phyloP scores from a whole-genome alignment of 176 grass and related monocot species.

The Juncus inflexus region DNA sequence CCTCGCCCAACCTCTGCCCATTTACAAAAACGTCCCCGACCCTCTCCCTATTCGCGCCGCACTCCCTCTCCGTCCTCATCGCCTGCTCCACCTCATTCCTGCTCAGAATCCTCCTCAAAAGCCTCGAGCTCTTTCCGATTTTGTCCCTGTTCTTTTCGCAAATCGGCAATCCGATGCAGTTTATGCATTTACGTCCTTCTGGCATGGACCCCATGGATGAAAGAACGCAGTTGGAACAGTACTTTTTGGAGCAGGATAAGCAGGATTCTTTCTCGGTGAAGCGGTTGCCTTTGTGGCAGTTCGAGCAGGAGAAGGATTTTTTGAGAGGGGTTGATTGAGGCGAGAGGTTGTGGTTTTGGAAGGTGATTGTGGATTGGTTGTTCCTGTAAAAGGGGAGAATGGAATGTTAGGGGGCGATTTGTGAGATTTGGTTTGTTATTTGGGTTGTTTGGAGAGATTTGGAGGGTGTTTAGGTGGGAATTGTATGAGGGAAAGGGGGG shows the following conservation, averaged over 20 bases:
- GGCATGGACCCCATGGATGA: constrained; percentile 96
- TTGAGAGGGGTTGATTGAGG: too few species aligned
- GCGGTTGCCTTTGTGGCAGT: constrained; percentile 60
- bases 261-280: constrained; percentile 72
- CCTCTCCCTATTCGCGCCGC: constrained; percentile 61
- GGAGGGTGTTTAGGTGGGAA: too few species aligned
- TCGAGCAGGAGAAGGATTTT: constrained; percentile 31
- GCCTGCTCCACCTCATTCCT: constrained; percentile 57
- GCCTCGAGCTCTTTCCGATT: constrained; percentile 53
- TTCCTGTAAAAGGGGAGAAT: too few species aligned
- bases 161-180: constrained; percentile 68
- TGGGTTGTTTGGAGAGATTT: too few species aligned
- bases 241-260: constrained; percentile 70
- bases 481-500: too few species aligned
- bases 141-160: constrained; percentile 50
- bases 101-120: constrained; percentile 73
- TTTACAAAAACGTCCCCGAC: constrained; percentile 78
- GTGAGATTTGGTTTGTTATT: too few species aligned
- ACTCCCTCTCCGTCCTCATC: constrained; percentile 76
- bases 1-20: constrained; percentile 44
- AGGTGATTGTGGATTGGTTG: background rate
- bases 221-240: constrained; percentile 62
- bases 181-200: constrained; percentile 71
- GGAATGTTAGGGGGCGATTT: too few species aligned
- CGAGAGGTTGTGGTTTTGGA: background rate